Conservation (phyloP, 2,329 filamentous ascomycete genomes). For the Penicillium sp. region DNA sequence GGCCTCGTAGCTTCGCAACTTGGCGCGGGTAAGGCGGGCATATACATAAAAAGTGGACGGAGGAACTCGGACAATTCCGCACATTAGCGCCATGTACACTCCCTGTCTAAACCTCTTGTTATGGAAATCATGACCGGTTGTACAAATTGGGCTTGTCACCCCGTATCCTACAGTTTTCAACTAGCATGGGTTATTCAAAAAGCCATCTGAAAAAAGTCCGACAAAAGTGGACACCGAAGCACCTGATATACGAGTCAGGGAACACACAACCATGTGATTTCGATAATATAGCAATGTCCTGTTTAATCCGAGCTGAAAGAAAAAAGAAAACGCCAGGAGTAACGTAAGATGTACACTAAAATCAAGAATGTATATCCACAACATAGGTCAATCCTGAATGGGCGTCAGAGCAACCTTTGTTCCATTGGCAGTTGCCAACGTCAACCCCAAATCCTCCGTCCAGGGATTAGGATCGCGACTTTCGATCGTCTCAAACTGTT, state of each 20-base stretch:
- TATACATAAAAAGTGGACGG: not conserved
- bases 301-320: not conserved
- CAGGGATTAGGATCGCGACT: slow-evolving; percentile 31
- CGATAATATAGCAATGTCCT: no score
- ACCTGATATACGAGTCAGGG: not conserved
- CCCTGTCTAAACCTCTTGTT: not conserved
- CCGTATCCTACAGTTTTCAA: not conserved
- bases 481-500: slow-evolving; percentile 30
- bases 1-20: not conserved
- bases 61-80: not conserved
- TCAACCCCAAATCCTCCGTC: slow-evolving; percentile 27
- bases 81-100: not conserved
- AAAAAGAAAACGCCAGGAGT: not conserved
- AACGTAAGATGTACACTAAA: no score
- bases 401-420: slow-evolving; percentile 20
- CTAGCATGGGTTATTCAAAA: not conserved
- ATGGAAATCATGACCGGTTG: not conserved
- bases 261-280: not conserved
- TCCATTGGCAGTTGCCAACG: slow-evolving; percentile 25
- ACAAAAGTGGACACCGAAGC: not conserved
- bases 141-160: not conserved
- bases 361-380: not conserved
- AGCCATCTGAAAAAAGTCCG: not conserved
- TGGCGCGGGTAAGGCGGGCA: not conserved
- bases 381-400: not conserved